These are phyloP conservation scores for Brassica nigra DNA, from an alignment of 345 rosid genomes.

Conservation along the genomic window DNA sequence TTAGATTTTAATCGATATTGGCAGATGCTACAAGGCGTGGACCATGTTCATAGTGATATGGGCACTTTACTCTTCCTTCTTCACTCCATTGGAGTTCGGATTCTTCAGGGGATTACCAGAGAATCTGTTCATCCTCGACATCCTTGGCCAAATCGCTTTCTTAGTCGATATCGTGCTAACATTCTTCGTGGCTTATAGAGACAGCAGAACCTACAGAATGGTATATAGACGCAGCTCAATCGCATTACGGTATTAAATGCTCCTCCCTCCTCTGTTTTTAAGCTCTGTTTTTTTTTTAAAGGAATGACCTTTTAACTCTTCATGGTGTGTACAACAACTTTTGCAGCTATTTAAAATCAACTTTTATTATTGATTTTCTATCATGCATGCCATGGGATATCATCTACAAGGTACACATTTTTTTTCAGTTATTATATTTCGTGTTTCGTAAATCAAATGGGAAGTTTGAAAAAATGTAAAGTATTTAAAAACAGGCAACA, in stretches of 20 bases:
- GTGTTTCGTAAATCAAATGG: background rate
- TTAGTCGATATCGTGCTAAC: conserved; percentile 63
- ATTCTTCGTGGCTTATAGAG: conserved; percentile 71
- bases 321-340: background rate
- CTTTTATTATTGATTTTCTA: conserved; percentile 62
- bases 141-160: conserved; percentile 73
- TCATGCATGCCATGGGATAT: conserved; percentile 89
- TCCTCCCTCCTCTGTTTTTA: background rate
- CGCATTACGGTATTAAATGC: conserved; percentile 52
- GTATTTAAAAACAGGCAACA: conserved; percentile 45
- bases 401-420: conserved; percentile 59
- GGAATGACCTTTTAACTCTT: background rate
- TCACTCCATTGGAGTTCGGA: conserved; percentile 85
- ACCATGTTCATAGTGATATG: conserved; percentile 71
- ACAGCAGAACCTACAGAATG: conserved; percentile 55
- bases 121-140: conserved; percentile 69
- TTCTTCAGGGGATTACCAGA: conserved; percentile 83
- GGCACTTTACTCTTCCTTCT: conserved; percentile 90
- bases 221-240: conserved; percentile 58
- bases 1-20: background rate
- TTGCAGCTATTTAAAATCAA: conserved; percentile 70
- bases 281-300: background rate
- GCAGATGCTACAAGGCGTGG: conserved; percentile 73
- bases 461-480: background rate
- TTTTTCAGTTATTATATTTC: background rate